These are phyloP conservation scores for Mycena albidolilacea DNA, from an alignment of 768 basidiomycete species.

Conservation along the genomic window DNA sequence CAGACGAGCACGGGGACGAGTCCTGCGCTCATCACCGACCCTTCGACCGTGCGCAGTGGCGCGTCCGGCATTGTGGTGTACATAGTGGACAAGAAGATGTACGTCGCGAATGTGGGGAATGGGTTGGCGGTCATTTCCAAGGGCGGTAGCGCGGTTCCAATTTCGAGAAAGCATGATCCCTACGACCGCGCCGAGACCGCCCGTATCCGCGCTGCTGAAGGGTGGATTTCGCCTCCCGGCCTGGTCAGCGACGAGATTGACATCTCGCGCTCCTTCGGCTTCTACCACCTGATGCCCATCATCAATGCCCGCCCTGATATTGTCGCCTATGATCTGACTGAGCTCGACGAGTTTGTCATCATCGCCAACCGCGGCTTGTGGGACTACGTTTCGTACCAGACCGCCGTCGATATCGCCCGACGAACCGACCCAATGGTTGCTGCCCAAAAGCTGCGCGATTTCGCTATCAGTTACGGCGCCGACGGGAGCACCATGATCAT, in stretches of 20 bases:
- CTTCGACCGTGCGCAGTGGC: conserved; percentile 74
- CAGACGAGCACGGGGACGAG: conserved; percentile 65
- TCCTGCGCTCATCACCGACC: conserved; percentile 53
- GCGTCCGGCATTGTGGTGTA: conserved; percentile 92
- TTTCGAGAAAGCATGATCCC: conserved; percentile 91
- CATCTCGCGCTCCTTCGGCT: conserved; percentile 94
- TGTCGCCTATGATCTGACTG: conserved; percentile 74
- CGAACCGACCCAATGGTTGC: conserved; percentile 78
- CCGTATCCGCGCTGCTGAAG: conserved; percentile 91
- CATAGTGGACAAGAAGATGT: conserved; percentile 82
- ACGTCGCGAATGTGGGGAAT: conserved; percentile 92
- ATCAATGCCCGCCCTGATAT: conserved; percentile 93
- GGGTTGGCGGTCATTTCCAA: conserved; percentile 89
- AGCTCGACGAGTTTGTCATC: conserved; percentile 96
- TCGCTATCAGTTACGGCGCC: conserved; percentile 97
- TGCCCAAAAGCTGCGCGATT: conserved; percentile 96
- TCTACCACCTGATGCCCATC: conserved; percentile 90
- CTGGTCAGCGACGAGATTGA: conserved; percentile 93
- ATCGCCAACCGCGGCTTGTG: conserved; percentile 94
- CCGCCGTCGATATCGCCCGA: conserved; percentile 95
- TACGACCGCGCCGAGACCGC: conserved; percentile 88
- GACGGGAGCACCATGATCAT: conserved; percentile 97
- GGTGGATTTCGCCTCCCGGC: conserved; percentile 94
- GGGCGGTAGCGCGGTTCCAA: conserved; percentile 78
- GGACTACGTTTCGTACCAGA: conserved; percentile 95